Evolutionary conservation across 768 basidiomycete genomes (phyloP).

Genomic region (Gyrodon lividus): DNA sequence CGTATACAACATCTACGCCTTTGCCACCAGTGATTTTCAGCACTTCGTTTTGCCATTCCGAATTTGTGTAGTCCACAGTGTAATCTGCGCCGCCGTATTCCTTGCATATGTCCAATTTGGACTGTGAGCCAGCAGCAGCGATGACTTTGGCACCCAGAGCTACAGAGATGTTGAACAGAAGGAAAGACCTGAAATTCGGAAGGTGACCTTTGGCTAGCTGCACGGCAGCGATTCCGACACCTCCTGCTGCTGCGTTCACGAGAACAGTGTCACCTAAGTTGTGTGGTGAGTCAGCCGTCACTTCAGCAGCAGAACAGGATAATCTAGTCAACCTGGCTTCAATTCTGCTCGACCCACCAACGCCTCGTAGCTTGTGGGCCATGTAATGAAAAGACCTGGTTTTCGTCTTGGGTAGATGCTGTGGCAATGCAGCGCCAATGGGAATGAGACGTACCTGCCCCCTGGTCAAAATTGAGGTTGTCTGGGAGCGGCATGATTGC

Average conservation of each 20-base stretch:
- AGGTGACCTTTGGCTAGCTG: conserved; percentile 85
- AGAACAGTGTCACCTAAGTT: conserved; percentile 82
- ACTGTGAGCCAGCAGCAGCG: conserved; percentile 79
- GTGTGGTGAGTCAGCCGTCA: conserved; percentile 5
- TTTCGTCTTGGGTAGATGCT: conserved; percentile 1
- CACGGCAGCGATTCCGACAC: conserved; percentile 88
- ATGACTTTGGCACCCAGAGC: conserved; percentile 93
- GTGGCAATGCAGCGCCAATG: not conserved
- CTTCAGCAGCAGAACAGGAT: not conserved
- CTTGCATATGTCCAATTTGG: conserved; percentile 79
- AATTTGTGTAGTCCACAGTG: conserved; percentile 72
- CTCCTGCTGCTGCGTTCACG: conserved; percentile 94
- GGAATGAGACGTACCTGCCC: conserved; percentile 56
- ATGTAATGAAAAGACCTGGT: conserved; percentile 78
- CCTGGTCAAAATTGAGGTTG: conserved; percentile 78
- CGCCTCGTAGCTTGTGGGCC: conserved; percentile 92
- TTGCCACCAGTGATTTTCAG: conserved; percentile 77
- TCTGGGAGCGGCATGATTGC: conserved; percentile 67
- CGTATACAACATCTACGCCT: conserved; percentile 85
- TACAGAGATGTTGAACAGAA: conserved; percentile 27
- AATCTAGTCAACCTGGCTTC: conserved; percentile 56
- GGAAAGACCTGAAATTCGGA: not conserved
- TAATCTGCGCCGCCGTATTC: conserved; percentile 80
- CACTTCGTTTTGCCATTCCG: conserved; percentile 90
- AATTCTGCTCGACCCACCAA: conserved; percentile 81